Evolutionary conservation across 2,329 filamentous ascomycete species (phyloP).

Genomic region (Xylariaceae sp.): DNA sequence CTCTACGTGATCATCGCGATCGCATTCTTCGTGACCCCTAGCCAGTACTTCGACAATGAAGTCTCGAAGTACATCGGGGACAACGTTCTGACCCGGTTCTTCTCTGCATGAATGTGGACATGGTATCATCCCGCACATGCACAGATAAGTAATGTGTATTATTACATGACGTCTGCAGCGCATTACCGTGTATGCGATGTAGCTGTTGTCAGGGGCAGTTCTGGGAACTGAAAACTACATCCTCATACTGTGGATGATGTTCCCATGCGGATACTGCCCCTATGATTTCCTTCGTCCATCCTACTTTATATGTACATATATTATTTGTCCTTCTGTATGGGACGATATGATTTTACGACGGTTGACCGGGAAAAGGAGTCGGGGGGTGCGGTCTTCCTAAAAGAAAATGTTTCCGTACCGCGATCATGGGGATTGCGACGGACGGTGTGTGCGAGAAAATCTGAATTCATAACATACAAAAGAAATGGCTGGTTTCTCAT

Average conservation of each 20-base stretch:
- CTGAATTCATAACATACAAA: no score
- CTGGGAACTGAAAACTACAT: neutral
- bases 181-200: neutral
- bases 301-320: neutral
- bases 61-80: constrained; percentile 1
- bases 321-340: neutral
- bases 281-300: neutral
- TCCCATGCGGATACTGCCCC: neutral
- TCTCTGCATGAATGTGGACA: neutral
- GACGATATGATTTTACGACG: neutral
- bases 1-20: constrained; percentile 57
- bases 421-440: neutral
- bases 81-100: constrained; percentile 1
- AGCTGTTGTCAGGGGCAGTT: neutral
- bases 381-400: neutral
- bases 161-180: neutral
- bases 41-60: constrained; percentile 41
- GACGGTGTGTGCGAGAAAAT: no score
- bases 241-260: neutral
- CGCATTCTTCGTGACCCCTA: constrained; percentile 54
- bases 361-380: neutral
- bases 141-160: neutral
- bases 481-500: no score
- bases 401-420: neutral
- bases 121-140: neutral